Evolutionary conservation across 805 yeast genomes (phyloP), one percentile per base, ranked within the genome.

Genomic region (Candida awuae): DNA sequence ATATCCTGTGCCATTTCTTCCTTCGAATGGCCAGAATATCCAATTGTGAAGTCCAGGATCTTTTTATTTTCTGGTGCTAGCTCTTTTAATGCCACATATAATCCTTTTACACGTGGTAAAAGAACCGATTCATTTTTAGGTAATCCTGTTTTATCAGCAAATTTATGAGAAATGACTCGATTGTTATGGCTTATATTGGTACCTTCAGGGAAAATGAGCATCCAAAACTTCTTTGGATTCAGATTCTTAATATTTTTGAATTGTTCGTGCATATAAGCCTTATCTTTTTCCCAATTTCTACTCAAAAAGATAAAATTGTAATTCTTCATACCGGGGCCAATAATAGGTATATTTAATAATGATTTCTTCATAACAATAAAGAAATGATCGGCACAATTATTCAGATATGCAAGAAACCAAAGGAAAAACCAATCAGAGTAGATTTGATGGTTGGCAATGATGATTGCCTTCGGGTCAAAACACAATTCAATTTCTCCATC

Each of bases 131-230:
- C 17, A 14, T 42, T 34, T 55, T 85, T 78, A 29, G 70, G 66
- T 47, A 80, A 66, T 1, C 68, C 64, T 6, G 38, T 34, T 46
- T 77, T 73, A 6, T 56, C 60, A 16, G 86, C 81, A 59, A 66
- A 92, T 7, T 56, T 65, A 14, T 65, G 66, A 8, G 88, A 75
- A 42, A 73, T 72, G 3, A 51, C 61, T 34, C 75, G 68, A 2
- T 95, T 85, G 43, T 74, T 70, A 5, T 67, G 68, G 28, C 92
- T 78, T 39, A 83, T 62, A 42, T 86, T 92, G 0, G 98, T 92
- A 5, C 98, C 98, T 59, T 92, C 98, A 1, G 98, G 98, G 61
- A 82, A 92, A 20, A 92, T 58, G 17, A 88, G 61, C 33, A 92
- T 58, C 68, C 81, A 77, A 46, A 80, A 78, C 55, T 48, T 68